Conservation (phyloP, 1,284 basidiomycete genomes). For the Violaceomyces palustris region DNA sequence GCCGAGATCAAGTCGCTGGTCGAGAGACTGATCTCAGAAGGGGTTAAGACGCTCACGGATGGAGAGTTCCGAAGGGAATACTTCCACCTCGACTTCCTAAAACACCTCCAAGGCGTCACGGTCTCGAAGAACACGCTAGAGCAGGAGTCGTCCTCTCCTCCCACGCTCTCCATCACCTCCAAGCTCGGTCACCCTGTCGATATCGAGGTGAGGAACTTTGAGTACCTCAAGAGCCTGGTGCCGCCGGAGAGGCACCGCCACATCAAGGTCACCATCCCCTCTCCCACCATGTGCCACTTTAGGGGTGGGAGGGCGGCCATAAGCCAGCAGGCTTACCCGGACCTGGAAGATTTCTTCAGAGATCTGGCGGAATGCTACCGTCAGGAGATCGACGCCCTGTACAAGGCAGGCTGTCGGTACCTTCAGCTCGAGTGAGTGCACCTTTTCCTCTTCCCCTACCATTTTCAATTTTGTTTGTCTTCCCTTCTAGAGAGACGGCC, state of each 20-base stretch:
- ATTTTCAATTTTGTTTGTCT: not conserved
- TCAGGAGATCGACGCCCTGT: conserved; percentile 67
- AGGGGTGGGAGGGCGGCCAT: conserved; percentile 33
- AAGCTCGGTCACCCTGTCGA: conserved; percentile 39
- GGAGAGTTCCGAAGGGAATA: conserved; percentile 57
- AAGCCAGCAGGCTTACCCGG: conserved; percentile 59
- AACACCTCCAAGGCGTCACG: conserved; percentile 31
- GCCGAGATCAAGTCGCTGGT: conserved; percentile 60
- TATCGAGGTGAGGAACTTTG: conserved; percentile 52
- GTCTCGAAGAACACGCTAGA: conserved; percentile 38
- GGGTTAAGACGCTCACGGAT: conserved; percentile 62
- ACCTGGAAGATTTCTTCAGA: conserved; percentile 68
- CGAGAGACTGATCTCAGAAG: conserved; percentile 58
- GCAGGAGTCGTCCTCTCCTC: conserved; percentile 28
- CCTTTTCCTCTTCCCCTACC: not conserved
- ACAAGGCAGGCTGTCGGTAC: conserved; percentile 66
- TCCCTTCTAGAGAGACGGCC: too few species aligned
- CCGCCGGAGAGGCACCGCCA: conserved; percentile 45
- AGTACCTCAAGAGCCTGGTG: conserved; percentile 47
- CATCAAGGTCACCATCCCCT: conserved; percentile 70
- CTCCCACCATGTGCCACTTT: conserved; percentile 56
- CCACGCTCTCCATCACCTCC: conserved; percentile 52
- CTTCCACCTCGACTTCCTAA: conserved; percentile 37
- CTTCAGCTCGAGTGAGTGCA: conserved; percentile 63
- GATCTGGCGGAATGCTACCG: conserved; percentile 68